These are phyloP conservation scores for Beauveria sp. DNA, from an alignment of 2,329 filamentous ascomycete genomes.

Conservation along the genomic window DNA sequence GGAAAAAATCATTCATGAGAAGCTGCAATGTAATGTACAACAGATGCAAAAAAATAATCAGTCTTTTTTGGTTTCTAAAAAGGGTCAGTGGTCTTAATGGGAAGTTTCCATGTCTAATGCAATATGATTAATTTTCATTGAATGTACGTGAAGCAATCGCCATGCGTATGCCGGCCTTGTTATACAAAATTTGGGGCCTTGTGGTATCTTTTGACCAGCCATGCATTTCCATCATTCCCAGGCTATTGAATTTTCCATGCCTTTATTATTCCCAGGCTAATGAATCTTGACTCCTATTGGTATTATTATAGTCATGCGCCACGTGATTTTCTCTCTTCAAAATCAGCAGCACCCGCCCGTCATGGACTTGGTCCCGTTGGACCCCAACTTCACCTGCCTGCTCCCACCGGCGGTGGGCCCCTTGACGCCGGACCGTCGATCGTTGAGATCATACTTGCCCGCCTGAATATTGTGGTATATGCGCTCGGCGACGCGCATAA, in stretches of 20 bases:
- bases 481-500: constrained; percentile 85
- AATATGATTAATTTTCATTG: background rate
- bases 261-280: background rate
- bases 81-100: background rate
- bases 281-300: background rate
- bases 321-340: background rate
- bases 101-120: background rate
- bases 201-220: background rate
- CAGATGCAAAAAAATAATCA: constrained; percentile 2
- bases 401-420: constrained; percentile 45
- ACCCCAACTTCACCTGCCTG: constrained; percentile 39
- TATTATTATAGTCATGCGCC: background rate
- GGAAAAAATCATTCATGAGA: constrained; percentile 2
- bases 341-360: constrained; percentile 38
- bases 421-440: constrained; percentile 87
- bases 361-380: constrained; percentile 29
- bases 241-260: no score
- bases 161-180: background rate
- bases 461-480: constrained; percentile 97
- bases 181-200: background rate
- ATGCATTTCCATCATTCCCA: background rate
- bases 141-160: background rate
- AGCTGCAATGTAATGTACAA: constrained; percentile 11
- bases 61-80: background rate
- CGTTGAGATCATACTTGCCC: constrained; percentile 89